These are phyloP conservation scores for Carex parvula DNA, from an alignment of 176 grass and related monocot genomes.

Conservation along the genomic window DNA sequence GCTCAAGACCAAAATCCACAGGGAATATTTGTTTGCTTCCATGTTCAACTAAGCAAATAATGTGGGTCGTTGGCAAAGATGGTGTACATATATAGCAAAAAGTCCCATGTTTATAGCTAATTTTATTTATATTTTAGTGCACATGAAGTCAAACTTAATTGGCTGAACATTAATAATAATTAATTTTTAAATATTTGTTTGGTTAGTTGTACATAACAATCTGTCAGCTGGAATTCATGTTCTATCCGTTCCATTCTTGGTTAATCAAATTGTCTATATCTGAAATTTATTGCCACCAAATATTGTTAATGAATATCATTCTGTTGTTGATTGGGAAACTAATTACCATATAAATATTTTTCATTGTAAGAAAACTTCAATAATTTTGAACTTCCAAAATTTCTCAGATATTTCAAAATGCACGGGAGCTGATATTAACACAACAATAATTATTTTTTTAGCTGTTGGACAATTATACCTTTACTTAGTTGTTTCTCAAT, in stretches of 20 bases:
- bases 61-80: not conserved
- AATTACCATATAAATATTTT: not conserved
- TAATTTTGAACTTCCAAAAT: not conserved
- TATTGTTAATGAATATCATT: not conserved
- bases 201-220: not conserved
- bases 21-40: not conserved
- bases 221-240: not conserved
- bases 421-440: not conserved
- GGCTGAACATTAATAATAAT: not conserved
- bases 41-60: not conserved
- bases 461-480: too few relatives aligned
- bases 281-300: not conserved
- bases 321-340: not conserved
- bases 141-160: not conserved
- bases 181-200: not conserved
- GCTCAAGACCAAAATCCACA: not conserved
- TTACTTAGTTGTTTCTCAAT: too few relatives aligned
- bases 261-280: not conserved
- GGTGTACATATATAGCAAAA: not conserved
- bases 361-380: not conserved
- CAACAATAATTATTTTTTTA: not conserved
- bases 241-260: not conserved
- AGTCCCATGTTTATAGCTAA: not conserved
- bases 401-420: not conserved
- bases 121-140: not conserved